These are phyloP conservation scores for Boletus coccyginus DNA, from an alignment of 768 basidiomycete species.

Conservation along the genomic window DNA sequence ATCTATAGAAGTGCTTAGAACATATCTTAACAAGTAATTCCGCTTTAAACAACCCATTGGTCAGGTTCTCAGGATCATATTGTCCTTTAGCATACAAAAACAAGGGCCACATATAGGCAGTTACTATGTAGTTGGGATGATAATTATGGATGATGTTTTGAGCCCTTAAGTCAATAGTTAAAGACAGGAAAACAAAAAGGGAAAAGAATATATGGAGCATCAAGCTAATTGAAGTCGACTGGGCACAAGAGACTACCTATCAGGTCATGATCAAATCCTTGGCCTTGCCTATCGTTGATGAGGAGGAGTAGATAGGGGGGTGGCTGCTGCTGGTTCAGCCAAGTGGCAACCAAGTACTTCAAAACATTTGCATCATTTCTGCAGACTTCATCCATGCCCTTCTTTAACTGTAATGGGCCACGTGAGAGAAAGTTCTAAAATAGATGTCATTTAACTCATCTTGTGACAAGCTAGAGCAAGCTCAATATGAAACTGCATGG, in stretches of 20 bases:
- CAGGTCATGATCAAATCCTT: slow-evolving; percentile 8
- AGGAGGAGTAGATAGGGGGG: neutral
- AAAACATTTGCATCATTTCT: slow-evolving; percentile 1
- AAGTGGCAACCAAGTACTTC: neutral
- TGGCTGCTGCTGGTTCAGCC: neutral
- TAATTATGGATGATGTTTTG: neutral
- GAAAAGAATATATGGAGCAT: neutral
- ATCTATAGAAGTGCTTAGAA: neutral
- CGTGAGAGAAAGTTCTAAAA: neutral
- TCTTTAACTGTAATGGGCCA: neutral
- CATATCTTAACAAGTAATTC: slow-evolving; percentile 2
- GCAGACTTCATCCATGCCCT: slow-evolving; percentile 5
- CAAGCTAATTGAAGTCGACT: slow-evolving; percentile 8
- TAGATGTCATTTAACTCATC: neutral
- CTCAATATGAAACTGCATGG: neutral
- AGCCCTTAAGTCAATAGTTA: neutral
- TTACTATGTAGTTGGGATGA: neutral
- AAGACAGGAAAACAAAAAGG: neutral
- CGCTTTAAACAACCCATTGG: neutral
- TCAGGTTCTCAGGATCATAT: neutral
- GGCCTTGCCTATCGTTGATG: neutral
- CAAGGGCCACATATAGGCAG: slow-evolving; percentile 1
- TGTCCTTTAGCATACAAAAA: neutral
- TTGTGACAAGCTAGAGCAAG: neutral
- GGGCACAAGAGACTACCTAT: slow-evolving; percentile 10